phyloP scores from a whole-genome alignment of 1,284 basidiomycete genomes.

The Mycocalia duriaeana region DNA sequence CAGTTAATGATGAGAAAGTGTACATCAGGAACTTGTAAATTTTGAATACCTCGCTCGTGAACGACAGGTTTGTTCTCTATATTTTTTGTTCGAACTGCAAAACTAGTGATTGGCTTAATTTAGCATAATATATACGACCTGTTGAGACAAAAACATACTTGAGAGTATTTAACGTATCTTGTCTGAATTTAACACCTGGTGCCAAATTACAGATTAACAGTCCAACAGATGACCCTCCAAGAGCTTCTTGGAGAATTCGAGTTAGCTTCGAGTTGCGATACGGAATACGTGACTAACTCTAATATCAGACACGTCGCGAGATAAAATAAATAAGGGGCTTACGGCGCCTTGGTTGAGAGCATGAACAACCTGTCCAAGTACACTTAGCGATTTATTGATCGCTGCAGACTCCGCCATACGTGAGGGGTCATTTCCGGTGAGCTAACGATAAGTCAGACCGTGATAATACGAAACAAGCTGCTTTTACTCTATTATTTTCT shows the following conservation, averaged over 20 bases:
- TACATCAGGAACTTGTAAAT: neutral
- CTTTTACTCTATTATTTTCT: conserved; percentile 75
- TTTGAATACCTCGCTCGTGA: conserved; percentile 62
- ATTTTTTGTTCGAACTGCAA: conserved; percentile 75
- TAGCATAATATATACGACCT: conserved; percentile 4
- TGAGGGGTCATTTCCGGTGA: conserved; percentile 76
- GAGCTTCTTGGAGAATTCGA: conserved; percentile 77
- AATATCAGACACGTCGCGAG: conserved; percentile 1
- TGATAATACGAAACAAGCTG: neutral
- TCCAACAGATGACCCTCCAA: conserved; percentile 73
- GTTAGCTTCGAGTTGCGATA: conserved; percentile 84
- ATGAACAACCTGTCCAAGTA: conserved; percentile 79
- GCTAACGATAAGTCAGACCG: conserved; percentile 25
- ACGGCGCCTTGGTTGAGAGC: conserved; percentile 73
- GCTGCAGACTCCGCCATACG: conserved; percentile 80
- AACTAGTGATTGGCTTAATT: conserved; percentile 39
- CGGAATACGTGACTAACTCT: conserved; percentile 63
- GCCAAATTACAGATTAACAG: conserved; percentile 81
- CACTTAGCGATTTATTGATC: conserved; percentile 81
- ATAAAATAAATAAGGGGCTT: conserved; percentile 20
- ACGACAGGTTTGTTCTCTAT: conserved; percentile 73
- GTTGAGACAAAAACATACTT: conserved; percentile 45
- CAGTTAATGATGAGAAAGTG: too few species aligned
- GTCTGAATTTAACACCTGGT: conserved; percentile 71
- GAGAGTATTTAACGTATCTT: conserved; percentile 80